These are phyloP conservation scores for Pichia sp. DNA, from an alignment of 1,139 yeast species.

Conservation along the genomic window DNA sequence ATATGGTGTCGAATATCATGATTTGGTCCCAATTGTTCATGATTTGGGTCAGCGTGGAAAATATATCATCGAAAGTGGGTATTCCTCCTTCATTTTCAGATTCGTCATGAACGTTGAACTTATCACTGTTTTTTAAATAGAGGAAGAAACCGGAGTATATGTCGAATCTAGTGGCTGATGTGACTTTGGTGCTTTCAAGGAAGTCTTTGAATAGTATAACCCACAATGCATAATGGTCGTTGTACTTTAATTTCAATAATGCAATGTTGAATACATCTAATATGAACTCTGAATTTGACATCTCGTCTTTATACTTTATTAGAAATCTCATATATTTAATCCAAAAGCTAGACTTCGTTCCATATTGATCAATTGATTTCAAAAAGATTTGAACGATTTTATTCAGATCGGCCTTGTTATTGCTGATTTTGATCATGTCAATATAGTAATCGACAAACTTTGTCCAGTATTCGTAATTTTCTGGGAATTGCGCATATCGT, in stretches of 20 bases:
- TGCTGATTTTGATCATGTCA: not conserved
- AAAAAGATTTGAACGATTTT: not conserved
- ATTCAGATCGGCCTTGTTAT: not conserved
- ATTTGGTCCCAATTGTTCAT: not conserved
- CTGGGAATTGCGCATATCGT: not conserved
- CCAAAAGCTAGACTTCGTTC: conserved; percentile 4
- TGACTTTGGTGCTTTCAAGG: not conserved
- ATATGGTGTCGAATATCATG: conserved; percentile 1
- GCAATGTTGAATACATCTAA: conserved; percentile 1
- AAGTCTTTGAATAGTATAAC: not conserved
- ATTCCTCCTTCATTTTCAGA: conserved; percentile 33
- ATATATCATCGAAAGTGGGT: conserved; percentile 2
- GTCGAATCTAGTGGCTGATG: not conserved
- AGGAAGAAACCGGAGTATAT: conserved; percentile 12
- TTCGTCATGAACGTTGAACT: not conserved
- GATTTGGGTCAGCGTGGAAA: conserved; percentile 20
- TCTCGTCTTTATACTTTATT: not conserved
- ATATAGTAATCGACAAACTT: conserved; percentile 10
- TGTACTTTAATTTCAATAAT: conserved; percentile 1
- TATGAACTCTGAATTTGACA: not conserved
- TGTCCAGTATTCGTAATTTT: not conserved
- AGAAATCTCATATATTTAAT: conserved; percentile 4
- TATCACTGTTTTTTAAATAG: conserved; percentile 9
- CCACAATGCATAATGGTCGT: conserved; percentile 14
- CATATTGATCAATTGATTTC: not conserved